Evolutionary conservation across 768 basidiomycete species (phyloP).

Genomic region (Hirschioporus abietinus): DNA sequence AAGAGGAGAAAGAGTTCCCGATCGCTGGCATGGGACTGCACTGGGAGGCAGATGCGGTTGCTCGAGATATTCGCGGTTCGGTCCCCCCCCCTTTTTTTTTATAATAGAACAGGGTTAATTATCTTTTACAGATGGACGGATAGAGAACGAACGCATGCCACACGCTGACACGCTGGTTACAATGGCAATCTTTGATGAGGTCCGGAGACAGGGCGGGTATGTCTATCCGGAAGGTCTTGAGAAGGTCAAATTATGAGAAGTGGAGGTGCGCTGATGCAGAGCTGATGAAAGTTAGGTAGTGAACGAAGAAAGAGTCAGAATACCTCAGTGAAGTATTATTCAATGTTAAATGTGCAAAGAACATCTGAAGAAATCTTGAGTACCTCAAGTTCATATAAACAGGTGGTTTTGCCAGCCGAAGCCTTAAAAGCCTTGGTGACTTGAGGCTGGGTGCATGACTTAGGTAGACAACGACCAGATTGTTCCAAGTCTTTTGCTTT

Average conservation of each 20-base stretch:
- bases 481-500: too few relatives aligned
- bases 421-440: too few relatives aligned
- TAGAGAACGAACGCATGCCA: conserved; percentile 6
- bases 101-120: too few relatives aligned
- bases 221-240: conserved; percentile 11
- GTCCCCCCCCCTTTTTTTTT: neutral
- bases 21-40: conserved; percentile 15
- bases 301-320: neutral
- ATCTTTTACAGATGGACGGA: conserved; percentile 8
- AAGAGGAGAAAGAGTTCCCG: conserved; percentile 7
- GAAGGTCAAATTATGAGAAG: conserved; percentile 7
- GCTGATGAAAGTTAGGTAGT: too few relatives aligned
- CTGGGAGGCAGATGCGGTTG: conserved; percentile 18
- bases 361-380: too few relatives aligned
- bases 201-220: conserved; percentile 11
- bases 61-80: conserved; percentile 11
- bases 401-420: too few relatives aligned
- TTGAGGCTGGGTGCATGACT: too few relatives aligned
- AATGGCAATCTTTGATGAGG: conserved; percentile 11
- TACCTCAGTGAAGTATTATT: too few relatives aligned
- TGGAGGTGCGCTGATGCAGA: too few relatives aligned
- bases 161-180: conserved; percentile 6
- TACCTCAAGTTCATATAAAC: too few relatives aligned
- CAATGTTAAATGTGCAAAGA: too few relatives aligned
- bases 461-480: too few relatives aligned